phyloP scores from a whole-genome alignment of 345 rosid genomes.

The Zanthoxylum bungeanum region DNA sequence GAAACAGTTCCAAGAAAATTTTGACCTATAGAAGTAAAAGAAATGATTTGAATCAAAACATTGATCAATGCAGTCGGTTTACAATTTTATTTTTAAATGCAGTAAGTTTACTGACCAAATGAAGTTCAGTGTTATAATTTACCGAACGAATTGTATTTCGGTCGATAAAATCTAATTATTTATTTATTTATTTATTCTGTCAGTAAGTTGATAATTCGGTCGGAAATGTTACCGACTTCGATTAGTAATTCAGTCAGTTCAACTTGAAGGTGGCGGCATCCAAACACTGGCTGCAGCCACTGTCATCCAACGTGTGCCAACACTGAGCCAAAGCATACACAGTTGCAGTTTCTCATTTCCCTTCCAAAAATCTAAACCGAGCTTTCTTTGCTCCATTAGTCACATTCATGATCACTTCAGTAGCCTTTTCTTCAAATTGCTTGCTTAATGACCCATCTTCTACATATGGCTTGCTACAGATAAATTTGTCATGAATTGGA shows the following conservation, averaged over 20 bases:
- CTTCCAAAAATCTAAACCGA: constrained; percentile 41
- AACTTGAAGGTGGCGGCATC: constrained; percentile 34
- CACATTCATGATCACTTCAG: constrained; percentile 34
- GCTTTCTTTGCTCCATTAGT: constrained; percentile 33
- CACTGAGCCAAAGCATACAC: constrained; percentile 72
- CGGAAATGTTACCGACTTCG: too few relatives aligned
- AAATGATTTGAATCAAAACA: not conserved
- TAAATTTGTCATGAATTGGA: constrained; percentile 22
- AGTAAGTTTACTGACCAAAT: too few relatives aligned
- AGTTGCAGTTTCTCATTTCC: constrained; percentile 16
- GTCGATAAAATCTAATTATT: too few relatives aligned
- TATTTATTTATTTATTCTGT: too few relatives aligned
- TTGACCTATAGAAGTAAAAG: constrained; percentile 15
- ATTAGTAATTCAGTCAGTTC: too few relatives aligned
- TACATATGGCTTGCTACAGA: constrained; percentile 20
- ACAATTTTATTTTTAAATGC: too few relatives aligned
- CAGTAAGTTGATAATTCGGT: too few relatives aligned
- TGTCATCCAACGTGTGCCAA: constrained; percentile 43
- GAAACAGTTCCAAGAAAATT: not conserved
- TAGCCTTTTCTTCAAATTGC: constrained; percentile 25
- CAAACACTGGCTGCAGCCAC: constrained; percentile 53
- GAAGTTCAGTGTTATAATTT: too few relatives aligned
- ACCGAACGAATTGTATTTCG: too few relatives aligned
- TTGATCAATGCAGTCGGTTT: too few relatives aligned
- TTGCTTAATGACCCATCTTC: not conserved